These are phyloP conservation scores for Cyberlindnera subsufficiens DNA, from an alignment of 805 yeast genomes.

Conservation along the genomic window DNA sequence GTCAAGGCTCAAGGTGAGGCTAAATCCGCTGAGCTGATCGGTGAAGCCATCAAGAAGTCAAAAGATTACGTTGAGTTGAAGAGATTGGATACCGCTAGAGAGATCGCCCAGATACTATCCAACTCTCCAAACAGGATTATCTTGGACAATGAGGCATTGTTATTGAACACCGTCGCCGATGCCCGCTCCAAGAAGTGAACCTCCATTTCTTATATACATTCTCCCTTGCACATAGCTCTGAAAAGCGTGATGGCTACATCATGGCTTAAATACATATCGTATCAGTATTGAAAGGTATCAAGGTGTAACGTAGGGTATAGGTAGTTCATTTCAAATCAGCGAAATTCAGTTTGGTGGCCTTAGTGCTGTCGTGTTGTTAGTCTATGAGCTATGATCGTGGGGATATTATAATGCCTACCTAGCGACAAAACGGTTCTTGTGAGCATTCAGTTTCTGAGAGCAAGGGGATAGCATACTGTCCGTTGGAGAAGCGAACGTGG, in stretches of 20 bases:
- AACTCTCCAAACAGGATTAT: conserved; percentile 87
- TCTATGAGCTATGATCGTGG: too few species aligned
- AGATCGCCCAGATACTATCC: conserved; percentile 82
- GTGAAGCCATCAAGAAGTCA: conserved; percentile 97
- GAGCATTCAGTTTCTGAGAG: conserved; percentile 47
- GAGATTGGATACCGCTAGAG: conserved; percentile 95
- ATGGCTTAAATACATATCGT: too few species aligned
- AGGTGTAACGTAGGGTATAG: not conserved
- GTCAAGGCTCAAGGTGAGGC: conserved; percentile 99
- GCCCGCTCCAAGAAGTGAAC: conserved; percentile 39
- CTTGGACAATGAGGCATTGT: conserved; percentile 85
- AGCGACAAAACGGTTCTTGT: conserved; percentile 35
- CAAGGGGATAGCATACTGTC: conserved; percentile 55
- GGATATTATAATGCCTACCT: conserved; percentile 28
- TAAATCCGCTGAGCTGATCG: conserved; percentile 93
- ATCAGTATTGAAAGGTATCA: conserved; percentile 3
- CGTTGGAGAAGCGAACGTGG: conserved; percentile 40
- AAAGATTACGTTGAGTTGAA: conserved; percentile 94
- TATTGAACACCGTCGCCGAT: conserved; percentile 84
- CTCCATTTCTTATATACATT: not conserved
- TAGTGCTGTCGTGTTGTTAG: conserved; percentile 13
- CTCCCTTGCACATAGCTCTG: conserved; percentile 1
- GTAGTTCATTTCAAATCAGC: conserved; percentile 1
- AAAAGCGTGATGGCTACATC: too few species aligned
- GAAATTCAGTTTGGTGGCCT: conserved; percentile 23